Conservation (phyloP, 768 basidiomycete species). For the Chlorophyllum brunneum region DNA sequence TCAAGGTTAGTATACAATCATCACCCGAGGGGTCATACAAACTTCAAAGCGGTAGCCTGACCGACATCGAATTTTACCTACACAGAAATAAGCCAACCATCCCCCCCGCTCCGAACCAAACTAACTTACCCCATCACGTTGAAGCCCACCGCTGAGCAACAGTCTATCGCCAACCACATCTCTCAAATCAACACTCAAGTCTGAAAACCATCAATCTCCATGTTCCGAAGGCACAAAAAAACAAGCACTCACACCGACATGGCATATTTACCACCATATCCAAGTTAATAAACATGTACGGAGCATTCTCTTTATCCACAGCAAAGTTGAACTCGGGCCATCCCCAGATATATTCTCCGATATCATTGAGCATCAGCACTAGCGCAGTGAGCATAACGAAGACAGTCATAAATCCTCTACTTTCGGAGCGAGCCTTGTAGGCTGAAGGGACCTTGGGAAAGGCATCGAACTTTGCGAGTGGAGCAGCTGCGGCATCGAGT, state of each 20-base stretch:
- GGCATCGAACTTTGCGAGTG: slow-evolving; percentile 77
- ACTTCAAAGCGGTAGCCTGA: slow-evolving; percentile 74
- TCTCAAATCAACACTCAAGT: slow-evolving; percentile 81
- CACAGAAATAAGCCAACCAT: neutral
- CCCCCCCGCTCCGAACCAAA: neutral
- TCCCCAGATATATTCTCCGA: slow-evolving; percentile 90
- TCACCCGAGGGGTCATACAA: slow-evolving; percentile 13
- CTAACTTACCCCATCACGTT: slow-evolving; percentile 73
- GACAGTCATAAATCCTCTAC: slow-evolving; percentile 78
- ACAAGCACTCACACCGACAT: slow-evolving; percentile 72
- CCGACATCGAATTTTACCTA: slow-evolving; percentile 79
- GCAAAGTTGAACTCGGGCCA: slow-evolving; percentile 90
- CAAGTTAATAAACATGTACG: slow-evolving; percentile 80
- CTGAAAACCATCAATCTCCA: slow-evolving; percentile 35
- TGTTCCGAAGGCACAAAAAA: neutral
- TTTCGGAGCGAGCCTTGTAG: slow-evolving; percentile 76
- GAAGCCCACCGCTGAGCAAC: slow-evolving; percentile 73
- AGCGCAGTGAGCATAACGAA: slow-evolving; percentile 64
- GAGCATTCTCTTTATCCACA: slow-evolving; percentile 62
- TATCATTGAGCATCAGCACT: slow-evolving; percentile 80
- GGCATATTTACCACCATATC: slow-evolving; percentile 94
- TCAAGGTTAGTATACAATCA: slow-evolving; percentile 1
- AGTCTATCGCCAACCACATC: slow-evolving; percentile 94
- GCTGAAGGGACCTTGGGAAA: slow-evolving; percentile 83
- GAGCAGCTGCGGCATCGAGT: slow-evolving; percentile 62